phyloP scores from a whole-genome alignment of 768 basidiomycete species.

The Lentinus tigrinus region DNA sequence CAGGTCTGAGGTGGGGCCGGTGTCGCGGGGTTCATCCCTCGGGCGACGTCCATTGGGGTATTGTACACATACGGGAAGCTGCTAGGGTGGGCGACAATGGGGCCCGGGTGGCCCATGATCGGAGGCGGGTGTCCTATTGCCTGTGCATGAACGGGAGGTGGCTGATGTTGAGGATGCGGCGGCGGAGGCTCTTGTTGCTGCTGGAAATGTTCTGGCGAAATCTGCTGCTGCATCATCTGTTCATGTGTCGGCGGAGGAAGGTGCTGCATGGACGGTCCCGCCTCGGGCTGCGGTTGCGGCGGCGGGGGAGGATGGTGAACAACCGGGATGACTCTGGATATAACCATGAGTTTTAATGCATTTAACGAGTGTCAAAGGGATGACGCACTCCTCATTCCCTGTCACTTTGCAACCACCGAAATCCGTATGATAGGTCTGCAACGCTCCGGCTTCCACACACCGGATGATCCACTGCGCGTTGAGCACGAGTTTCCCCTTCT shows the following conservation, averaged over 20 bases:
- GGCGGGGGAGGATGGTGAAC: background rate
- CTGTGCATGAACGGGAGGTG: slow-evolving; percentile 11
- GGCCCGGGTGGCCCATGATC: slow-evolving; percentile 22
- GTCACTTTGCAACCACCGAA: slow-evolving; percentile 83
- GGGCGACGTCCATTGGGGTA: slow-evolving; percentile 25
- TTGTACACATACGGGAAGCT: slow-evolving; percentile 24
- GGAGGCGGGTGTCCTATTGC: slow-evolving; percentile 20
- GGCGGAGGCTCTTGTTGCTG: slow-evolving; percentile 18
- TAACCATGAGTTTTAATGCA: background rate
- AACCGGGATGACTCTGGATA: background rate
- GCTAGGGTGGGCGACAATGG: slow-evolving; percentile 8
- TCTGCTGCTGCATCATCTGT: slow-evolving; percentile 14
- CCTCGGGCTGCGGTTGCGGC: background rate
- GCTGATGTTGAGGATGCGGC: slow-evolving; percentile 12
- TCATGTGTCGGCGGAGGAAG: slow-evolving; percentile 11
- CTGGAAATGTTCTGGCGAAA: slow-evolving; percentile 19
- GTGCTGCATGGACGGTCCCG: slow-evolving; percentile 8
- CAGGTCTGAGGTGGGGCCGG: slow-evolving; percentile 60
- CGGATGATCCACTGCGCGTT: slow-evolving; percentile 74
- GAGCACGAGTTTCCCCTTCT: slow-evolving; percentile 79
- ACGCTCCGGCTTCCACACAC: slow-evolving; percentile 64
- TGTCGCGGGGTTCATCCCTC: slow-evolving; percentile 45
- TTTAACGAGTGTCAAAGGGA: background rate
- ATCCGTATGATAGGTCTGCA: slow-evolving; percentile 74
- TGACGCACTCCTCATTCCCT: slow-evolving; percentile 65